Percentiles rank a stretch among this genome's conserved stretches.
Evolutionary conservation across 1,139 yeast species (phyloP).

Genomic region (Geotrichum siamense): DNA sequence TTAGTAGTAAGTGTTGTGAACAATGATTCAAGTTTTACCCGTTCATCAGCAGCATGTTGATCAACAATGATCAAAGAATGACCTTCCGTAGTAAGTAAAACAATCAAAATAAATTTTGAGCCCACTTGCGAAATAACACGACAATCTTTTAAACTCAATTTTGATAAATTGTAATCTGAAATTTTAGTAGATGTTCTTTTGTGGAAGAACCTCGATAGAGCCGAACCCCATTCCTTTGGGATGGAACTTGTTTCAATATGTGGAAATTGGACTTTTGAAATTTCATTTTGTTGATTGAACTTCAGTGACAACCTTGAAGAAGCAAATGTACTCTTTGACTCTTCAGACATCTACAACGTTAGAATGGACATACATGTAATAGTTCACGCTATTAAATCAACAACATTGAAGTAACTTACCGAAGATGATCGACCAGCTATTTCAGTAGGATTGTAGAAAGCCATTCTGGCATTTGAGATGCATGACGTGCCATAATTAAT

Average conservation of each 20-base stretch:
- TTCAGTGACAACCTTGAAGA: no score
- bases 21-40: conserved; percentile 49
- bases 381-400: no score
- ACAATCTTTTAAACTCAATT: conserved; percentile 13
- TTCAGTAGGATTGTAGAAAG: no score
- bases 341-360: no score
- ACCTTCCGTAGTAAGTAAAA: conserved; percentile 19
- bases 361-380: no score
- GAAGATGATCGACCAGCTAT: no score
- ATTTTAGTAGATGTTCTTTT: conserved; percentile 6
- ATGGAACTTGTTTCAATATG: conserved; percentile 10
- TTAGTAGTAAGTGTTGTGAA: conserved; percentile 21
- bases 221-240: conserved; percentile 5
- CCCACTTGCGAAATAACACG: conserved; percentile 46
- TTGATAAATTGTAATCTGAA: conserved; percentile 12
- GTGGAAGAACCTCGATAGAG: conserved; percentile 7
- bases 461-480: conserved; percentile 9
- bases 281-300: no score
- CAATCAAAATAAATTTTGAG: conserved; percentile 48
- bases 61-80: conserved; percentile 44
- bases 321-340: no score
- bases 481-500: neutral
- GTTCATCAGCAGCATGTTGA: conserved; percentile 77
- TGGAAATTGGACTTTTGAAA: no score
- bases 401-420: no score